Evolutionary conservation across 2,329 filamentous ascomycete genomes (phyloP).

Genomic region (Emmonsiellopsis sp.): DNA sequence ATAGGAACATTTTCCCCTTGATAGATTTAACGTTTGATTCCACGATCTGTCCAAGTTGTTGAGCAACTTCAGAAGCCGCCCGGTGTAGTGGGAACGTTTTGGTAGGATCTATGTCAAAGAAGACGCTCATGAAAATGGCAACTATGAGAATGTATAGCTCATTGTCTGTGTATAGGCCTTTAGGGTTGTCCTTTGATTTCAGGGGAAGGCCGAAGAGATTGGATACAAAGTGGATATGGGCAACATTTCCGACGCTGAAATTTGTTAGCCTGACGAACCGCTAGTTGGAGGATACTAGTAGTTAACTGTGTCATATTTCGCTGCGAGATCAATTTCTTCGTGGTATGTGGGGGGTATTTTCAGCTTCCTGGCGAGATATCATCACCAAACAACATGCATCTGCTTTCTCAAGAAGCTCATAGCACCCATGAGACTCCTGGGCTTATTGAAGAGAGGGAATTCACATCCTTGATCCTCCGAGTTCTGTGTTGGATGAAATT

Average conservation of each 20-base stretch:
- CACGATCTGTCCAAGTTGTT: slow-evolving; percentile 30
- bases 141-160: slow-evolving; percentile 44
- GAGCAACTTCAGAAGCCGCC: slow-evolving; percentile 32
- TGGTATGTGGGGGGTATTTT: no score
- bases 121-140: slow-evolving; percentile 39
- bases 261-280: not conserved
- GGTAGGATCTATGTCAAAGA: slow-evolving; percentile 41
- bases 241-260: slow-evolving; percentile 16
- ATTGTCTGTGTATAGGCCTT: slow-evolving; percentile 39
- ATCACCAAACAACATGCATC: no score
- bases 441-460: no score
- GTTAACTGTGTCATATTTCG: no score
- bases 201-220: slow-evolving; percentile 19
- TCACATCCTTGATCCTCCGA: no score
- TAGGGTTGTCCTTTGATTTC: slow-evolving; percentile 18
- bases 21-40: slow-evolving; percentile 34
- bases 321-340: no score
- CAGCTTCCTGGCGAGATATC: no score
- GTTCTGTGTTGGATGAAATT: no score
- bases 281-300: not conserved
- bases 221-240: slow-evolving; percentile 18
- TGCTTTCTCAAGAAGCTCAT: no score
- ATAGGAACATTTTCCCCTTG: slow-evolving; percentile 44
- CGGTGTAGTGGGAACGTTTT: slow-evolving; percentile 40
- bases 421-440: no score